These are phyloP conservation scores for Tuber calosporum DNA, from an alignment of 495 filamentous ascomycete species.

Conservation along the genomic window DNA sequence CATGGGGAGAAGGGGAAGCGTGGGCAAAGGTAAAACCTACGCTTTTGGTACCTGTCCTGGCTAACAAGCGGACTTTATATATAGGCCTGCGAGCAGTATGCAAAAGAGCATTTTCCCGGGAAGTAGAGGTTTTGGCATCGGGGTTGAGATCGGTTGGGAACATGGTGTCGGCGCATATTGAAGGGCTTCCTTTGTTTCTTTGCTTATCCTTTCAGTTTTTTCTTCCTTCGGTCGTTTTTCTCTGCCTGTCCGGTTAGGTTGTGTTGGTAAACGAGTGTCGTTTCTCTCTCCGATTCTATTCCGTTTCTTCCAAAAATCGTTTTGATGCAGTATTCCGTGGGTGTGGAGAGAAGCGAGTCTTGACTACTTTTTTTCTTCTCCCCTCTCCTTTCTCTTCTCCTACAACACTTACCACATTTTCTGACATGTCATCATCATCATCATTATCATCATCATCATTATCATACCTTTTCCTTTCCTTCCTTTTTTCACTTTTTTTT, in stretches of 20 bases:
- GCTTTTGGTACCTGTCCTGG: slow-evolving; percentile 13
- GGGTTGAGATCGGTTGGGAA: slow-evolving; percentile 17
- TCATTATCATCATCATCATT: background rate
- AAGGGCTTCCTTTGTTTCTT: slow-evolving; percentile 26
- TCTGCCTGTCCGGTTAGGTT: slow-evolving; percentile 11
- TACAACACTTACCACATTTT: background rate
- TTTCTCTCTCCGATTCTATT: slow-evolving; percentile 21
- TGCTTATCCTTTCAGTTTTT: slow-evolving; percentile 11
- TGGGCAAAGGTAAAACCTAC: background rate
- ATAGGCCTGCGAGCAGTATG: slow-evolving; percentile 95
- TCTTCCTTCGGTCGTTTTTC: slow-evolving; percentile 10
- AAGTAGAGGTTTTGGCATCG: slow-evolving; percentile 30
- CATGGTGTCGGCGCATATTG: slow-evolving; percentile 37
- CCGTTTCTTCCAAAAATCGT: slow-evolving; percentile 22
- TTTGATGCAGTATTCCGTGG: slow-evolving; percentile 12
- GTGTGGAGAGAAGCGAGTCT: slow-evolving; percentile 2
- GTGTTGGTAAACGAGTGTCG: slow-evolving; percentile 26
- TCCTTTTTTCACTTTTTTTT: slow-evolving; percentile 26
- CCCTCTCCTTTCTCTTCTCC: background rate
- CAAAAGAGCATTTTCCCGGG: slow-evolving; percentile 77
- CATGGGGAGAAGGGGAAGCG: background rate
- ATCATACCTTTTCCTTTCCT: slow-evolving; percentile 20
- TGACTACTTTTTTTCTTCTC: background rate
- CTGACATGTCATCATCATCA: background rate
- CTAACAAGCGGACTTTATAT: slow-evolving; percentile 23